phyloP scores from a whole-genome alignment of 164 flowering plant genomes.

The Saururus chinensis region DNA sequence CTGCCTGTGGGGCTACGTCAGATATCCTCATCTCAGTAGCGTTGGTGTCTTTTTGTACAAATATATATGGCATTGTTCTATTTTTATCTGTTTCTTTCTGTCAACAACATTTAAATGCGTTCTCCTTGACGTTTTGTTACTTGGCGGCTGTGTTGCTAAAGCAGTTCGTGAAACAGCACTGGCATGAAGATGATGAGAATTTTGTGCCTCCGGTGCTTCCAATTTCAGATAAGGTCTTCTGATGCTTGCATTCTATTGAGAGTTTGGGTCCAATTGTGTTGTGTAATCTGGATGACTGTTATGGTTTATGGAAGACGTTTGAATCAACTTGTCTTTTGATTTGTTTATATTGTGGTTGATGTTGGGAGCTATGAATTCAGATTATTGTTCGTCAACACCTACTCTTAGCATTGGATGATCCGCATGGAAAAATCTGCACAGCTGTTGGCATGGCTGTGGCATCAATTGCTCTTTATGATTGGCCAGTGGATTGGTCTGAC shows the following conservation, averaged over 20 bases:
- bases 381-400: conserved; percentile 55
- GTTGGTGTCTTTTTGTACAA: too few relatives aligned
- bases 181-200: conserved; percentile 78
- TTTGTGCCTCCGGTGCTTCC: conserved; percentile 76
- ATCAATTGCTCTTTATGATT: conserved; percentile 76
- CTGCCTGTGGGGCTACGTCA: conserved; percentile 74
- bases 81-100: neutral
- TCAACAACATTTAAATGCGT: neutral
- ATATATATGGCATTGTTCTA: neutral
- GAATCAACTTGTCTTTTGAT: neutral
- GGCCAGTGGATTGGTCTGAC: conserved; percentile 97
- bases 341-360: conserved; percentile 4
- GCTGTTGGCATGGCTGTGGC: conserved; percentile 94
- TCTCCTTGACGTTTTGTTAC: conserved; percentile 49
- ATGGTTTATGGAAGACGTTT: neutral
- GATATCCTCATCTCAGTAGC: conserved; percentile 53
- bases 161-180: conserved; percentile 85
- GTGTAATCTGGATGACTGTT: neutral
- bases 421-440: conserved; percentile 78
- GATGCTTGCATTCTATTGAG: neutral
- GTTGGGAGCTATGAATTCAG: conserved; percentile 21
- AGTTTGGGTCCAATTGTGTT: neutral
- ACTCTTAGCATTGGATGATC: conserved; percentile 61
- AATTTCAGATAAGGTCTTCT: conserved; percentile 62
- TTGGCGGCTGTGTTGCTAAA: conserved; percentile 86